Evolutionary conservation across 139 green algal species (phyloP).

Genomic region (Chlamydomonas schloesseri): DNA sequence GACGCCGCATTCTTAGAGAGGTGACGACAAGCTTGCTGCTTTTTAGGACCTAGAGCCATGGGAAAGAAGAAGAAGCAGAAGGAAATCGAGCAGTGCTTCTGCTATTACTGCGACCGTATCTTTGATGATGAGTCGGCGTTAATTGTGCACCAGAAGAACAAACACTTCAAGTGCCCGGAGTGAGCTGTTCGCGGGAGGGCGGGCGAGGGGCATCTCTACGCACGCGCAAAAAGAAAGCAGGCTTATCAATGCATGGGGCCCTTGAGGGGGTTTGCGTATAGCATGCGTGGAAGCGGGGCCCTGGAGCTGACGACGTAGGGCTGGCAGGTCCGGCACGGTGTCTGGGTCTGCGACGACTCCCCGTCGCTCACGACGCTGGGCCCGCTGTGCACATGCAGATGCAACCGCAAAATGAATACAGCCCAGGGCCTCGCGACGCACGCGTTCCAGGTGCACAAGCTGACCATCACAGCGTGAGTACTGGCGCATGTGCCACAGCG

Average conservation of each 20-base stretch:
- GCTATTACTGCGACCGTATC: constrained; percentile 91
- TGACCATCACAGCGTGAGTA: constrained; percentile 73
- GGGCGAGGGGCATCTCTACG: no score
- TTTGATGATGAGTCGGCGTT: constrained; percentile 91
- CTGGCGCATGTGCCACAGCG: no score
- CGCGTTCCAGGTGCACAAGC: constrained; percentile 91
- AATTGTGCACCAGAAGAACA: constrained; percentile 90
- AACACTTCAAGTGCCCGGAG: constrained; percentile 86
- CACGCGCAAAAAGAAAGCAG: no score
- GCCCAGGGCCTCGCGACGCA: constrained; percentile 88
- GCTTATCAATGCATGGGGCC: no score
- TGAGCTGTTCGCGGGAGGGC: constrained; percentile 62
- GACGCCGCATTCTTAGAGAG: no score
- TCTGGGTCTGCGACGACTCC: no score
- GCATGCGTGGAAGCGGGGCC: no score
- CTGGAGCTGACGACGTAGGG: no score
- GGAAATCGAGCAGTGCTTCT: constrained; percentile 67
- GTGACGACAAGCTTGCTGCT: no score
- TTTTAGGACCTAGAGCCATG: constrained; percentile 4
- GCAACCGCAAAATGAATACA: constrained; percentile 83
- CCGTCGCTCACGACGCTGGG: no score
- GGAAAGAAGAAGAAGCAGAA: constrained; percentile 78
- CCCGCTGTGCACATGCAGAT: constrained; percentile 55
- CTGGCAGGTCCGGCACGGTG: no score
- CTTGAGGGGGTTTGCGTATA: no score